Evolutionary conservation across 192 early-diverging fungal species (phyloP).

Genomic region (Rhizophagus sp.): DNA sequence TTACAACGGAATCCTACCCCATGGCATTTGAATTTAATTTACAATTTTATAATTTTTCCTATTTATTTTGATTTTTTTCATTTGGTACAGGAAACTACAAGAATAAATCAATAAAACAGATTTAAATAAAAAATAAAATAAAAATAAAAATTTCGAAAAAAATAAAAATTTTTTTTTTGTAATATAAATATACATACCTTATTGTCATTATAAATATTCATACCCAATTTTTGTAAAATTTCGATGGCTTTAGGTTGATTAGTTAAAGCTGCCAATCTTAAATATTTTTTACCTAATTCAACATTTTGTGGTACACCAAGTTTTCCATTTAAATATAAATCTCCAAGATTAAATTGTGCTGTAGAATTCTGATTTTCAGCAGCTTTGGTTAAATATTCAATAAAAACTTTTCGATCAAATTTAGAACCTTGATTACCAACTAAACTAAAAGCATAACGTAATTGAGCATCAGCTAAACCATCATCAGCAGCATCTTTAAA

Average conservation of each 20-base stretch:
- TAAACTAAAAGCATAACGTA: constrained; percentile 23
- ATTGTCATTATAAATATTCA: background rate
- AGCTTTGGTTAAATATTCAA: constrained; percentile 4
- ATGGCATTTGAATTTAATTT: too few relatives aligned
- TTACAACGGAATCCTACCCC: too few relatives aligned
- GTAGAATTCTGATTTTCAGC: background rate
- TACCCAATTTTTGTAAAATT: constrained; percentile 41
- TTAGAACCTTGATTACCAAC: background rate
- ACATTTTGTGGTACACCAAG: background rate
- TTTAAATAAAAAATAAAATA: too few relatives aligned
- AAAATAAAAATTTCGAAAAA: too few relatives aligned
- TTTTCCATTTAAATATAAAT: constrained; percentile 12
- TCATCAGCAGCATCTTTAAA: constrained; percentile 30
- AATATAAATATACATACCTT: background rate
- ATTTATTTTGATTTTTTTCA: too few relatives aligned
- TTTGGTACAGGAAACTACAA: too few relatives aligned
- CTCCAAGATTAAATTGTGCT: constrained; percentile 1
- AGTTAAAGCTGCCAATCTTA: constrained; percentile 5
- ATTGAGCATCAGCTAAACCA: constrained; percentile 25
- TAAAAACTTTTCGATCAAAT: background rate
- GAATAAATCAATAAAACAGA: too few relatives aligned
- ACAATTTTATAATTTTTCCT: too few relatives aligned
- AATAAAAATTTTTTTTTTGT: too few relatives aligned
- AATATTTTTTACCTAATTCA: constrained; percentile 1
- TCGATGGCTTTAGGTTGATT: constrained; percentile 6